These are phyloP conservation scores for Gossypium laxum DNA, from an alignment of 441 rosid genomes.

Conservation along the genomic window DNA sequence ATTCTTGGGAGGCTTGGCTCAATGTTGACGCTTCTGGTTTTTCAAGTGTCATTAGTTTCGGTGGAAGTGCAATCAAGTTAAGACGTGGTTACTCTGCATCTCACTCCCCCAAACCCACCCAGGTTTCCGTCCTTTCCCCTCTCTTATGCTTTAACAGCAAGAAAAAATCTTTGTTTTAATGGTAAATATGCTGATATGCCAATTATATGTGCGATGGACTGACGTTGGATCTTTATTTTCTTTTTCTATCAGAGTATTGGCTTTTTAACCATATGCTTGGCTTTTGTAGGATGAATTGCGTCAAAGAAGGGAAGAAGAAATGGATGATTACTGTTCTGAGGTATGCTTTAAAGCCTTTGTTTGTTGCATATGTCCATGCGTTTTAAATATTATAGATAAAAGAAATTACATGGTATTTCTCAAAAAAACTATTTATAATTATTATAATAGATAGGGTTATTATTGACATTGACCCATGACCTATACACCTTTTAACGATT, in stretches of 20 bases:
- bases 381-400: not conserved
- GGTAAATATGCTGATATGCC: not conserved
- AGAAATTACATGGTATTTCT: not conserved
- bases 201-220: not conserved
- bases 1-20: constrained; percentile 96
- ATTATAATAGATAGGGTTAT: not conserved
- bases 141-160: not conserved
- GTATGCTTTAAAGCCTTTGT: constrained; percentile 29
- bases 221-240: not conserved
- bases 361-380: not conserved
- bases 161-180: not conserved
- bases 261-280: constrained; percentile 7
- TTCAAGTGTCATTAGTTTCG: constrained; percentile 49
- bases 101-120: constrained; percentile 63
- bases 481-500: not conserved
- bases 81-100: constrained; percentile 86
- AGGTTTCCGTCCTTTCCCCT: constrained; percentile 34
- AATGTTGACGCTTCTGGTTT: constrained; percentile 72
- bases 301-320: constrained; percentile 83
- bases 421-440: not conserved
- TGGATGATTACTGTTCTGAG: constrained; percentile 96
- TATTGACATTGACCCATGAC: not conserved
- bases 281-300: constrained; percentile 68
- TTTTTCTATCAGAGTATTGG: not conserved
- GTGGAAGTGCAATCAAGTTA: constrained; percentile 67